phyloP scores from a whole-genome alignment of 2,329 filamentous ascomycete genomes.

The Fusarium marasasianum region DNA sequence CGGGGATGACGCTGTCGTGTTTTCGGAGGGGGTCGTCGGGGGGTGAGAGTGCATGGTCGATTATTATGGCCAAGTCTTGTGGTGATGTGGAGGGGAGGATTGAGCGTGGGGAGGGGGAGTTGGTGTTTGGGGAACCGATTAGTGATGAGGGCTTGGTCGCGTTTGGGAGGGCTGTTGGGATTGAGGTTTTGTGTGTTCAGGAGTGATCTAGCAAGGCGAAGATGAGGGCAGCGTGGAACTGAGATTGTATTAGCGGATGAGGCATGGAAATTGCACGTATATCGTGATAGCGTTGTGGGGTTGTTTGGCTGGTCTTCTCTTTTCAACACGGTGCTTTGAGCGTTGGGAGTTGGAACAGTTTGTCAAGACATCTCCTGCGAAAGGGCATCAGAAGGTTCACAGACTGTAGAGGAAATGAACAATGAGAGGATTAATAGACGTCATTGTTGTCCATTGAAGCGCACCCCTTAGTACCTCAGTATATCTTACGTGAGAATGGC shows the following conservation, averaged over 20 bases:
- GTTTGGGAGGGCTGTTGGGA: background rate
- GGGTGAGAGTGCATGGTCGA: background rate
- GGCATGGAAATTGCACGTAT: fast-evolving
- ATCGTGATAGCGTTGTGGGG: fast-evolving
- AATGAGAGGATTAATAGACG: fast-evolving
- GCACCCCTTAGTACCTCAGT: background rate
- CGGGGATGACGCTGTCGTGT: background rate
- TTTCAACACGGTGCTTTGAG: background rate
- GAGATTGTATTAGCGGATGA: background rate
- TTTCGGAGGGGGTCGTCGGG: background rate
- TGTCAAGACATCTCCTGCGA: background rate
- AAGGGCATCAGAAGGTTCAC: fast-evolving
- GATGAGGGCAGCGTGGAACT: background rate
- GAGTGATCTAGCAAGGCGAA: background rate
- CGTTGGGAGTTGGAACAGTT: background rate
- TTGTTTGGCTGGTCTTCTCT: fast-evolving
- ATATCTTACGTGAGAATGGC: background rate
- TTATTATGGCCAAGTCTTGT: background rate
- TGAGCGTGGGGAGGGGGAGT: background rate
- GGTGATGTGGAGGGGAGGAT: background rate
- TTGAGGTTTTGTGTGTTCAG: background rate
- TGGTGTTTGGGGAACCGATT: background rate
- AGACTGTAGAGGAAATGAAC: background rate
- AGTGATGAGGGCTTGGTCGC: background rate
- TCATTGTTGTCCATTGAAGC: fast-evolving